These are phyloP conservation scores for Lolium rigidum DNA, from an alignment of 176 grass and related monocot genomes.

Conservation along the genomic window DNA sequence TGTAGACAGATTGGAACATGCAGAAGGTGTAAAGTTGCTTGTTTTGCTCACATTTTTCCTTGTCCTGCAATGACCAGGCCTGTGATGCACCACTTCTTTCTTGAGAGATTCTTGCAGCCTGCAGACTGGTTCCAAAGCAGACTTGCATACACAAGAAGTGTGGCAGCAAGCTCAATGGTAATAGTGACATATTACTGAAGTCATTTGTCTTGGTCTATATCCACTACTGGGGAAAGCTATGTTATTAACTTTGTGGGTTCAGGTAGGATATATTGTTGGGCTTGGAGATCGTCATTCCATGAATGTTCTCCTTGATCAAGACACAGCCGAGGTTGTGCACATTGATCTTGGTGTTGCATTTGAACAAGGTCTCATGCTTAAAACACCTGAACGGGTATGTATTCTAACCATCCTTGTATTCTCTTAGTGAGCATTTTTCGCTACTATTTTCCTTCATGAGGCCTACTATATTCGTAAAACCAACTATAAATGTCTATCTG, in stretches of 20 bases:
- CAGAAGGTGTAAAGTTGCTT: background rate
- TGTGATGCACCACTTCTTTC: slow-evolving; percentile 96
- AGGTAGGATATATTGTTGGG: slow-evolving; percentile 97
- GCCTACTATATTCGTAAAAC: background rate
- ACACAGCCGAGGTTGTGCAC: slow-evolving; percentile 91
- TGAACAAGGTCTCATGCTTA: slow-evolving; percentile 97
- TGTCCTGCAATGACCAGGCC: slow-evolving; percentile 64
- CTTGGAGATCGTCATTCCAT: slow-evolving; percentile 96
- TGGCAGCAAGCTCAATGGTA: slow-evolving; percentile 95
- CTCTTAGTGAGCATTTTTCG: slow-evolving; percentile 6
- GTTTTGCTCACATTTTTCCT: slow-evolving; percentile 17
- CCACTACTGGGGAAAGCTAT: slow-evolving; percentile 24
- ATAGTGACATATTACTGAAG: slow-evolving; percentile 29
- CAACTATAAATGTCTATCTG: background rate
- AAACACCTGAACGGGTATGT: slow-evolving; percentile 84
- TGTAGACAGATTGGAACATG: slow-evolving; percentile 5
- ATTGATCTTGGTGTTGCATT: slow-evolving; percentile 99
- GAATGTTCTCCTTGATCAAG: slow-evolving; percentile 98
- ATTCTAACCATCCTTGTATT: slow-evolving; percentile 2
- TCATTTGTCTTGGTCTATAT: slow-evolving; percentile 35
- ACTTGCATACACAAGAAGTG: slow-evolving; percentile 93
- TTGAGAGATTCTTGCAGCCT: slow-evolving; percentile 89
- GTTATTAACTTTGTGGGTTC: slow-evolving; percentile 36
- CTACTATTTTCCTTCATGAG: background rate
- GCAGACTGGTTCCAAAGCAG: slow-evolving; percentile 91